Evolutionary conservation across 495 filamentous ascomycete species (phyloP).

Genomic region (Trichocladium uniseriatum): DNA sequence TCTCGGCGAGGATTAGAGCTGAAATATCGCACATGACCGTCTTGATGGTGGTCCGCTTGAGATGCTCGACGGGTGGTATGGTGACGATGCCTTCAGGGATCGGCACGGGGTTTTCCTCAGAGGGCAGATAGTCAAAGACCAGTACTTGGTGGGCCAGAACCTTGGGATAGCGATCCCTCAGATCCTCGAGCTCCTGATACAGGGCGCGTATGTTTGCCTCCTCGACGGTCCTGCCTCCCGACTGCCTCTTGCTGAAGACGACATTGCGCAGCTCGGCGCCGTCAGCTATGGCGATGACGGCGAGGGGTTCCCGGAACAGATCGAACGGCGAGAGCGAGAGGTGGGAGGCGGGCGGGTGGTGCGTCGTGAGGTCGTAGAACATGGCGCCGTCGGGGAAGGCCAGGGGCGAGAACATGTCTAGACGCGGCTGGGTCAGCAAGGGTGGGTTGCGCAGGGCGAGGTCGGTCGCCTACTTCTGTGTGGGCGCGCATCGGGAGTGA

Average conservation of each 20-base stretch:
- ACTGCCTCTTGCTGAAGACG: slow-evolving; percentile 38
- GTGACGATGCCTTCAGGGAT: slow-evolving; percentile 56
- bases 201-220: slow-evolving; percentile 45
- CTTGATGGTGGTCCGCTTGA: slow-evolving; percentile 82
- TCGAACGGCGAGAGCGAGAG: slow-evolving; percentile 77
- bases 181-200: slow-evolving; percentile 55
- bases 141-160: slow-evolving; percentile 70
- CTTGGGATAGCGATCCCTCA: slow-evolving; percentile 63
- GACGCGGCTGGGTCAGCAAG: slow-evolving; percentile 25
- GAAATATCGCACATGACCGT: slow-evolving; percentile 91
- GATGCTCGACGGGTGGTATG: slow-evolving; percentile 62
- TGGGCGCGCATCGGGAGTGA: slow-evolving; percentile 77
- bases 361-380: slow-evolving; percentile 80
- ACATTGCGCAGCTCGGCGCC: slow-evolving; percentile 48
- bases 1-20: slow-evolving; percentile 70
- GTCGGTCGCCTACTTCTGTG: slow-evolving; percentile 62
- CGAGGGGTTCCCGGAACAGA: slow-evolving; percentile 67
- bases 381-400: slow-evolving; percentile 84
- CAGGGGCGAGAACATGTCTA: slow-evolving; percentile 92
- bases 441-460: background rate
- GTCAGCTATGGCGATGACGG: slow-evolving; percentile 72
- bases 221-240: slow-evolving; percentile 36
- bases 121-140: slow-evolving; percentile 59
- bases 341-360: slow-evolving; percentile 67
- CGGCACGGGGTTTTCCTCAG: slow-evolving; percentile 32